These are phyloP conservation scores for Aspergillus leporis DNA, from an alignment of 495 filamentous ascomycete species.

Conservation along the genomic window DNA sequence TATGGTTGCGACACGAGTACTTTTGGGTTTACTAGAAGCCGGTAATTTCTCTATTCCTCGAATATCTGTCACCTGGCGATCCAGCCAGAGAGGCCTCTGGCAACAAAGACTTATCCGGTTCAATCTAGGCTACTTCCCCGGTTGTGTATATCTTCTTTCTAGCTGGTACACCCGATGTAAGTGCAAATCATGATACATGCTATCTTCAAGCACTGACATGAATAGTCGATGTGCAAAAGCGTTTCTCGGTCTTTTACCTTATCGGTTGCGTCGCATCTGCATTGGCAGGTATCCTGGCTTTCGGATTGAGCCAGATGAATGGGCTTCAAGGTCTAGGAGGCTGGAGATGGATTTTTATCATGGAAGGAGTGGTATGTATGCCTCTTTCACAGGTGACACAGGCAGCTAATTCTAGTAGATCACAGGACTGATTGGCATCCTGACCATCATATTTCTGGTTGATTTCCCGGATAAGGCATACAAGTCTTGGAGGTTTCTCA, in stretches of 20 bases:
- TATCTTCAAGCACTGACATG: neutral
- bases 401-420: conserved; percentile 25
- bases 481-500: conserved; percentile 56
- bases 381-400: neutral
- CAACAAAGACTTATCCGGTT: neutral
- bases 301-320: conserved; percentile 61
- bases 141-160: conserved; percentile 59
- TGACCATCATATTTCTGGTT: conserved; percentile 54
- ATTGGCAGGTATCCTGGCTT: conserved; percentile 63
- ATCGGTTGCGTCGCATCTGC: conserved; percentile 63
- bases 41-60: conserved; percentile 25
- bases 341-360: conserved; percentile 68
- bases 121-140: conserved; percentile 56
- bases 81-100: neutral
- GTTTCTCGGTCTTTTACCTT: conserved; percentile 63
- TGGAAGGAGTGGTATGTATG: conserved; percentile 51
- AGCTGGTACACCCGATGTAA: conserved; percentile 64
- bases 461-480: conserved; percentile 58
- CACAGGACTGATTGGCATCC: conserved; percentile 41
- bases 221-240: conserved; percentile 44
- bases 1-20: conserved; percentile 54
- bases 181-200: neutral
- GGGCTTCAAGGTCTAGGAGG: conserved; percentile 50
- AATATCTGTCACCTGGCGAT: neutral
- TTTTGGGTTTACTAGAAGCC: conserved; percentile 66